phyloP scores from a whole-genome alignment of 176 grass and related monocot species.

The Aegilops sharonensis region DNA sequence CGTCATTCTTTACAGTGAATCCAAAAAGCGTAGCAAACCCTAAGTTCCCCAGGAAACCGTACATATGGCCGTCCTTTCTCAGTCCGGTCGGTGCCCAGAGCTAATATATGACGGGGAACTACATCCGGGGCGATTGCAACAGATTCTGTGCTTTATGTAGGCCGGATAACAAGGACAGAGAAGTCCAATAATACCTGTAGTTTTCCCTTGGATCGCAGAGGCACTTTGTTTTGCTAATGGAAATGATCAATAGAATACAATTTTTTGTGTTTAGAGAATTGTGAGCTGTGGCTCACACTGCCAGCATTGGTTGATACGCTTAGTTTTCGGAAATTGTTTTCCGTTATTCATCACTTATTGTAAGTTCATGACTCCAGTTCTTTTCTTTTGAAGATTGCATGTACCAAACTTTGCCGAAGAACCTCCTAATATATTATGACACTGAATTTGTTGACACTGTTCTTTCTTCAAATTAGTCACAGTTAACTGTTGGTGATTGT shows the following conservation, averaged over 20 bases:
- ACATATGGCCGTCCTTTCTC: slow-evolving; percentile 46
- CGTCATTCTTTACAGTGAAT: slow-evolving; percentile 81
- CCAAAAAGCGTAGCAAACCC: slow-evolving; percentile 65
- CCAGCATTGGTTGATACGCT: slow-evolving; percentile 54
- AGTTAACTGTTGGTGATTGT: not conserved
- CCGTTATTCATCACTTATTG: slow-evolving; percentile 40
- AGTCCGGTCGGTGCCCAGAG: slow-evolving; percentile 26
- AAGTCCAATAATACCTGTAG: slow-evolving; percentile 52
- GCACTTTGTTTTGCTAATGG: slow-evolving; percentile 58
- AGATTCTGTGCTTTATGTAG: slow-evolving; percentile 18
- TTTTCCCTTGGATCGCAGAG: slow-evolving; percentile 29
- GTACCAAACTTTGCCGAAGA: slow-evolving; percentile 45
- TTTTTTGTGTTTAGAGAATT: slow-evolving; percentile 51
- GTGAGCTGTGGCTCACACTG: slow-evolving; percentile 40
- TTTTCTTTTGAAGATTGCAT: slow-evolving; percentile 36
- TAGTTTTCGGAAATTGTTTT: slow-evolving; percentile 43
- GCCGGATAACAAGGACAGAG: slow-evolving; percentile 31
- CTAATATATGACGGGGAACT: slow-evolving; percentile 42
- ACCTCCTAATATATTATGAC: slow-evolving; percentile 51
- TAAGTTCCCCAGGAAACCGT: slow-evolving; percentile 35
- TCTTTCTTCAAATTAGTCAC: not conserved
- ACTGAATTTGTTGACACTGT: slow-evolving; percentile 24
- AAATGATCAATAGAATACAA: slow-evolving; percentile 43
- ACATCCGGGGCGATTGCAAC: slow-evolving; percentile 17
- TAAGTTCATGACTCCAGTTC: slow-evolving; percentile 36